Percentiles rank a stretch among this genome's conserved stretches.
Conservation (phyloP, 2,329 filamentous ascomycete genomes). For the Ceratocystis alfenasii region DNA sequence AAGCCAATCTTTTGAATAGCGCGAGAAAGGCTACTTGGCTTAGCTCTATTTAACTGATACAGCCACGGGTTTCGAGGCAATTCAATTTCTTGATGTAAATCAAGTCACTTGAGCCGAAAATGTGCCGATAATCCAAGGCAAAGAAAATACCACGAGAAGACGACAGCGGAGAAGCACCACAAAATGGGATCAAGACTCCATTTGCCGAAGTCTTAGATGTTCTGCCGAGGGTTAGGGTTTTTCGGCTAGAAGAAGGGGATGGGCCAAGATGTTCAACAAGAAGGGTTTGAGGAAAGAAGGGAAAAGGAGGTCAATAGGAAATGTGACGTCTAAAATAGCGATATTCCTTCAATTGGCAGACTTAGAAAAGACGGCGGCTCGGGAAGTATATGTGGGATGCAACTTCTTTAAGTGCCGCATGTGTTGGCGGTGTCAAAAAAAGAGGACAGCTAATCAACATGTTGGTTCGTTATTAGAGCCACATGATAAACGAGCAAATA, state of each 20-base stretch:
- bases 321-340: not conserved
- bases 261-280: not conserved
- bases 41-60: not conserved
- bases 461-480: too few species aligned
- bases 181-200: not conserved
- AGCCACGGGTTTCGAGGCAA: not conserved
- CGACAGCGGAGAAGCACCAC: not conserved
- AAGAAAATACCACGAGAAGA: constrained; percentile 3
- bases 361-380: not conserved
- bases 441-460: not conserved
- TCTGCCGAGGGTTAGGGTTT: constrained; percentile 9
- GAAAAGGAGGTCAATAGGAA: not conserved
- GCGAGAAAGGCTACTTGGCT: not conserved
- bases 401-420: not conserved
- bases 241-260: not conserved
- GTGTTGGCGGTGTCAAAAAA: not conserved
- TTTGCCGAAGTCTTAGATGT: not conserved
- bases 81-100: not conserved
- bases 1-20: not conserved
- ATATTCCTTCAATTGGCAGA: not conserved
- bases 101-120: not conserved
- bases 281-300: not conserved
- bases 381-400: not conserved
- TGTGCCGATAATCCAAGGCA: not conserved
- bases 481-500: too few species aligned